Evolutionary conservation across 306 rosid genomes (phyloP).

Genomic region (Astragalus membranaceus): DNA sequence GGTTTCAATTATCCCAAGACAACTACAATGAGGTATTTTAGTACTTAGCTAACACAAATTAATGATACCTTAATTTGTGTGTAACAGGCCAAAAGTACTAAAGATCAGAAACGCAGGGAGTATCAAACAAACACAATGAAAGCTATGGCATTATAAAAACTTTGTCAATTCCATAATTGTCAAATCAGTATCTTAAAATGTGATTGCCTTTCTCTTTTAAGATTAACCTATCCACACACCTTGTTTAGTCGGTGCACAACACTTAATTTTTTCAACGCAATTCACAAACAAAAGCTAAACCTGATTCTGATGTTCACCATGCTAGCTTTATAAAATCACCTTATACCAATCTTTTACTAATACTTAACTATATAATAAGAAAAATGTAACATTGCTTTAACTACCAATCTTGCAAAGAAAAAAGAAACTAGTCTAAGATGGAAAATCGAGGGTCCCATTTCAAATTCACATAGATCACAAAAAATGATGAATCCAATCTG

Average conservation of each 20-base stretch:
- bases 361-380: no score
- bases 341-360: conserved; percentile 5
- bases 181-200: conserved; percentile 36
- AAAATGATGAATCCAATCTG: conserved; percentile 49
- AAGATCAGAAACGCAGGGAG: no score
- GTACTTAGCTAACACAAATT: no score
- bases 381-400: conserved; percentile 2
- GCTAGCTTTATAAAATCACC: not conserved
- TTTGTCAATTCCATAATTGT: conserved; percentile 24
- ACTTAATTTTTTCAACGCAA: conserved; percentile 21
- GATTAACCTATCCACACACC: conserved; percentile 26
- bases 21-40: no score
- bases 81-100: no score
- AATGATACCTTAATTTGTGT: no score
- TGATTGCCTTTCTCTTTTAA: conserved; percentile 19
- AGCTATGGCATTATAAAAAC: conserved; percentile 10
- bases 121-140: conserved; percentile 8
- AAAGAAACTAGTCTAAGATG: not conserved
- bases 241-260: conserved; percentile 35
- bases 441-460: conserved; percentile 33
- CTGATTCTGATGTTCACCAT: conserved; percentile 4
- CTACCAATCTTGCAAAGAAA: not conserved
- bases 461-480: conserved; percentile 26
- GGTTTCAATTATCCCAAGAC: no score
- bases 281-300: conserved; percentile 1